phyloP scores from a whole-genome alignment of 2,329 filamentous ascomycete genomes.

The Fusarium sp. region DNA sequence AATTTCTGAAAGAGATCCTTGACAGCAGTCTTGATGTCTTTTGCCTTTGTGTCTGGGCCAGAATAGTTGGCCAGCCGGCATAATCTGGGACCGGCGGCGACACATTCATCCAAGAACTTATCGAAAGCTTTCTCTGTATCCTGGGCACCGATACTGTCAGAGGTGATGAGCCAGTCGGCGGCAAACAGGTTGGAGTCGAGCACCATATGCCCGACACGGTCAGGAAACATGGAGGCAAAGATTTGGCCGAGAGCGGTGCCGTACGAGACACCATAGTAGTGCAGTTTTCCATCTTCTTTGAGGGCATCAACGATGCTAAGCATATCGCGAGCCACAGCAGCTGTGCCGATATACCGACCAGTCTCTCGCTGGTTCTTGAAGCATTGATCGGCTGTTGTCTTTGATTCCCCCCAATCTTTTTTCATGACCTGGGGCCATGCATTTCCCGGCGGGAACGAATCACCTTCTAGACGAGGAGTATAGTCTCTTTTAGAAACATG shows the following conservation, averaged over 20 bases:
- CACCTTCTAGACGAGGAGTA: no score
- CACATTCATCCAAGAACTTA: slow-evolving; percentile 14
- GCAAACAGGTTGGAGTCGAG: slow-evolving; percentile 31
- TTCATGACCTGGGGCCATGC: no score
- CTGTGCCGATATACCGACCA: no score
- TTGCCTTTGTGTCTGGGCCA: no score
- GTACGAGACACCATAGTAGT: slow-evolving; percentile 51
- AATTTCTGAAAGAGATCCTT: neutral
- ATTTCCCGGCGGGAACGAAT: no score
- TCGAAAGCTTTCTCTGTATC: slow-evolving; percentile 5
- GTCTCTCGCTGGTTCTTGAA: no score
- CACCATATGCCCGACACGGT: slow-evolving; percentile 30
- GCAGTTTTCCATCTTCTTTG: slow-evolving; percentile 51
- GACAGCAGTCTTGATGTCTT: neutral
- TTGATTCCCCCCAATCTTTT: no score
- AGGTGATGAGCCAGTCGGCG: slow-evolving; percentile 5
- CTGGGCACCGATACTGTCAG: neutral
- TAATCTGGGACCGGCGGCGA: slow-evolving; percentile 2
- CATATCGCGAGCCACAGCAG: slow-evolving; percentile 56
- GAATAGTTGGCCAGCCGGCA: neutral
- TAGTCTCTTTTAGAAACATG: no score
- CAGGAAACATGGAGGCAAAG: slow-evolving; percentile 38
- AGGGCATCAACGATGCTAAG: slow-evolving; percentile 55
- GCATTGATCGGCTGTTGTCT: no score
- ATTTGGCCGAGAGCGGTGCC: slow-evolving; percentile 31